Percentiles rank a stretch among this genome's conserved stretches.
Evolutionary conservation across 805 yeast genomes (phyloP).

Genomic region (Yarrowia osloensis): DNA sequence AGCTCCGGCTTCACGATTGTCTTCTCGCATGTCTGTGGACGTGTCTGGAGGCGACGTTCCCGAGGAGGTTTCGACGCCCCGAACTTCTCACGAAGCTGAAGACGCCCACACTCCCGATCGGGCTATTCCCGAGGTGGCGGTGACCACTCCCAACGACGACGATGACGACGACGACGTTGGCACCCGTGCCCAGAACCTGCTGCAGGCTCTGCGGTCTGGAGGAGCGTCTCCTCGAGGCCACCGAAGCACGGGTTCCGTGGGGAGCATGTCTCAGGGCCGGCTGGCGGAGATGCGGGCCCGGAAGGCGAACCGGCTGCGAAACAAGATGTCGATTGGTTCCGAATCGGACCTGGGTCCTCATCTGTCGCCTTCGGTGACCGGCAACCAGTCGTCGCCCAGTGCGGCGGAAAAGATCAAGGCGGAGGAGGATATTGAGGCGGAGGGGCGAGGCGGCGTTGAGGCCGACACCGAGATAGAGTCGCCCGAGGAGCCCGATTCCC

Average conservation of each 20-base stretch:
- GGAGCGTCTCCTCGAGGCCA: conserved; percentile 30
- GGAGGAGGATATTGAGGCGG: conserved; percentile 15
- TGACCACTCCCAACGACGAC: conserved; percentile 33
- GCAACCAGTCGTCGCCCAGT: not conserved
- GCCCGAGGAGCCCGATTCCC: conserved; percentile 21
- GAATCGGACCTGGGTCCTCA: not conserved
- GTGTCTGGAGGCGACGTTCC: not conserved
- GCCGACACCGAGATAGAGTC: conserved; percentile 8
- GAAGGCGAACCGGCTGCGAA: conserved; percentile 34
- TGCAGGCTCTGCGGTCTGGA: conserved; percentile 59
- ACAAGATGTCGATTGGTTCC: conserved; percentile 24
- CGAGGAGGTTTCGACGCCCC: not conserved
- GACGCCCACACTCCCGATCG: conserved; percentile 31
- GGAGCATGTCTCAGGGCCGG: conserved; percentile 28
- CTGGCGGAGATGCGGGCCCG: conserved; percentile 38
- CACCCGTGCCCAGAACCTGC: conserved; percentile 61
- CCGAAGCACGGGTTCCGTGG: not conserved
- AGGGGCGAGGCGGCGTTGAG: not conserved
- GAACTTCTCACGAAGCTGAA: not conserved
- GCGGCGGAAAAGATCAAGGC: conserved; percentile 11
- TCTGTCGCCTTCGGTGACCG: not conserved
- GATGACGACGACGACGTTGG: conserved; percentile 51
- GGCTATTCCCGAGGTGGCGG: conserved; percentile 32
- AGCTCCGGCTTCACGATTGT: not conserved
- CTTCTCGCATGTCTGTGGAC: not conserved